A percentile compares a stretch with the other conserved stretches of the same genome.
These are phyloP conservation scores for Penicillium sumatraense DNA, from an alignment of 2,329 filamentous ascomycete genomes.

Conservation along the genomic window DNA sequence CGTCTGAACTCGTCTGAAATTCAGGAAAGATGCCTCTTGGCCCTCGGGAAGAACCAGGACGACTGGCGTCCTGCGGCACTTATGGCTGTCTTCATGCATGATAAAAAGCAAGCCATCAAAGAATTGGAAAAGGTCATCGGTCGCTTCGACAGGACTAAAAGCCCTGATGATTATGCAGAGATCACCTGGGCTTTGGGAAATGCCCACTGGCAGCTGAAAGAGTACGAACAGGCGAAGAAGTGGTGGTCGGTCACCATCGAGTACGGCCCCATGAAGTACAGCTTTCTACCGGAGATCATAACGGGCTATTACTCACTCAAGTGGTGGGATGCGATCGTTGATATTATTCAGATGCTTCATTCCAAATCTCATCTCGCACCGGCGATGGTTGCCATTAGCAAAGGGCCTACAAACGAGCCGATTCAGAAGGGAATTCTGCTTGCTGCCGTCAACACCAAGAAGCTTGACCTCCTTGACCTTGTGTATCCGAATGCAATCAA, in stretches of 20 bases:
- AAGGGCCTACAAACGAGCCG: background rate
- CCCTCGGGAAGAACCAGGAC: slow-evolving; percentile 18
- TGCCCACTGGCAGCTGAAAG: no score
- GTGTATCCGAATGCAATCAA: slow-evolving; percentile 26
- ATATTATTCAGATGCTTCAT: slow-evolving; percentile 16
- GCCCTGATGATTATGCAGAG: no score
- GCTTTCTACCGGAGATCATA: no score
- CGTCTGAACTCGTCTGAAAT: slow-evolving; percentile 15
- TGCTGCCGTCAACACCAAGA: slow-evolving; percentile 19
- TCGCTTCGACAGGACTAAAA: slow-evolving; percentile 2
- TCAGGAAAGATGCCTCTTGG: slow-evolving; percentile 21
- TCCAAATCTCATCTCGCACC: background rate
- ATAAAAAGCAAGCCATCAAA: slow-evolving; percentile 3
- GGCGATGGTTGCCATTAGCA: background rate
- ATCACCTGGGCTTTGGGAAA: no score
- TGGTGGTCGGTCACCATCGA: no score
- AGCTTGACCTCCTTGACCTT: slow-evolving; percentile 21
- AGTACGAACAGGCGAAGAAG: no score
- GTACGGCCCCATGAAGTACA: no score
- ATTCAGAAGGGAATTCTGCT: slow-evolving; percentile 9
- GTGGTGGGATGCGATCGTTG: slow-evolving; percentile 1
- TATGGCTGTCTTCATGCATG: slow-evolving; percentile 20
- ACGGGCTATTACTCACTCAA: no score
- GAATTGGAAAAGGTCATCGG: background rate
- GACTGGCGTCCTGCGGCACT: slow-evolving; percentile 30